Evolutionary conservation across 2,329 filamentous ascomycete genomes (phyloP), one percentile per base, ranked within the genome.

Genomic region (Phaeosphaeriaceae sp.): DNA sequence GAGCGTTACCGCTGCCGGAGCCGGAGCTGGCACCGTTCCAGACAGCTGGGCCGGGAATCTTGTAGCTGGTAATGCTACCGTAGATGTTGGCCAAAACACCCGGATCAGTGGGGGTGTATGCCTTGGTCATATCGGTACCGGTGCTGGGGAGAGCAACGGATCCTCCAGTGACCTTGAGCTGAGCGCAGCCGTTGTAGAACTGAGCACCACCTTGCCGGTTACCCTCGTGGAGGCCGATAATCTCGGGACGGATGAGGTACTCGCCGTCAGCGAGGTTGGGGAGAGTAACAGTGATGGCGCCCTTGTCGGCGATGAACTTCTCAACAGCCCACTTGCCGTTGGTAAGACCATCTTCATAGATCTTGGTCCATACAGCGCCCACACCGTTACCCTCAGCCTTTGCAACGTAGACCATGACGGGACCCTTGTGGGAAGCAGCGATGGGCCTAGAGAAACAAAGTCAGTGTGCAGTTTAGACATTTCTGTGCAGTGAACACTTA

Each of bases 361-460:
- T 58, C 66, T 74, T 77, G 50, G 78, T 74, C 80, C 79, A 83
- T 64, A 81, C 79, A 50, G 72, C 70, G 16, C 79, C 78, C 35
- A 75, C 70, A 37, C 79, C 79, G 46, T 77, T 75, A 46, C 64
- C 65, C 15, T 65, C 56, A 28, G 70, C 68, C 26, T 68, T 67
- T 6, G 79, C 79, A 52, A 83, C 77, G 65, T 79, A 83, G 54
- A 78, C 80, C 63, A 79, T 76, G 66, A 82, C 64, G 41, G 80
- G 80, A 6, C 81, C 81, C 69, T 75, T 70, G 75, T 83, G 80
- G 36, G 77, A 79, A 13, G 28, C 30, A 17, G 44, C 44, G 18
- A 46, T 46, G 29, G 44, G 44, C 40, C 38, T 41, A 32, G 23
- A 8, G 23, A 11, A 4, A 3, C 11, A 12, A 32, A 30, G 38